These are phyloP conservation scores for Fusarium oligoseptatum DNA, from an alignment of 2,329 filamentous ascomycete species.

Conservation along the genomic window DNA sequence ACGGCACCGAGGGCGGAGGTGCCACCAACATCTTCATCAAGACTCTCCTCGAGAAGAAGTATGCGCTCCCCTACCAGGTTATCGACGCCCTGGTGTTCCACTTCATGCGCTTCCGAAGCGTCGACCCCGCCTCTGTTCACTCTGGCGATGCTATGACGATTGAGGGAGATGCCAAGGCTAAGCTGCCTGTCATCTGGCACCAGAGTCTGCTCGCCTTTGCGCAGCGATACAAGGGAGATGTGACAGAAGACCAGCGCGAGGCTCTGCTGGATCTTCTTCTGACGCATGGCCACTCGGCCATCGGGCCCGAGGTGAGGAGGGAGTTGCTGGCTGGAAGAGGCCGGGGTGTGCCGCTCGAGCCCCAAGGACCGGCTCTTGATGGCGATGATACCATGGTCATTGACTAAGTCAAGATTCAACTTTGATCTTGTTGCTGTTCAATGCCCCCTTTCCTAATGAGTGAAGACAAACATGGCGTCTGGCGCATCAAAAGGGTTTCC, in stretches of 20 bases:
- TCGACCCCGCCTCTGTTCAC: constrained; percentile 70
- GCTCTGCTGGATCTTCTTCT: constrained; percentile 89
- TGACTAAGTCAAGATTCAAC: constrained; percentile 53
- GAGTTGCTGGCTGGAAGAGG: constrained; percentile 91
- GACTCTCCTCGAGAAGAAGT: constrained; percentile 94
- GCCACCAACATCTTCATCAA: constrained; percentile 97
- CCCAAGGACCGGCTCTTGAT: constrained; percentile 66
- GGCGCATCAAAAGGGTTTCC: constrained; percentile 43
- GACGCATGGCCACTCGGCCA: constrained; percentile 85
- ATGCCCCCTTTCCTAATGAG: constrained; percentile 41
- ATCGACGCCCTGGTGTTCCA: constrained; percentile 96
- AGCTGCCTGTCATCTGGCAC: constrained; percentile 95
- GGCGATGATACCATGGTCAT: constrained; percentile 95
- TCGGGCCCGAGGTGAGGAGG: constrained; percentile 90
- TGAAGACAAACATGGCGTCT: constrained; percentile 40
- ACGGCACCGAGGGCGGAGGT: constrained; percentile 86
- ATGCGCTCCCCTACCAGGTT: constrained; percentile 94
- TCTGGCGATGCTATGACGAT: constrained; percentile 66
- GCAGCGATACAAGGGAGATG: constrained; percentile 94
- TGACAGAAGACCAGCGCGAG: constrained; percentile 95
- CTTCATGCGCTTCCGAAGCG: constrained; percentile 88
- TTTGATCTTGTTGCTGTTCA: constrained; percentile 10
- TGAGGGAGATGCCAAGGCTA: constrained; percentile 67
- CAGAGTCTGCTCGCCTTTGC: constrained; percentile 93
- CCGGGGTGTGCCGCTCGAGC: constrained; percentile 78